Conservation (phyloP, 1,139 yeast genomes). For the Pichia sp. region DNA sequence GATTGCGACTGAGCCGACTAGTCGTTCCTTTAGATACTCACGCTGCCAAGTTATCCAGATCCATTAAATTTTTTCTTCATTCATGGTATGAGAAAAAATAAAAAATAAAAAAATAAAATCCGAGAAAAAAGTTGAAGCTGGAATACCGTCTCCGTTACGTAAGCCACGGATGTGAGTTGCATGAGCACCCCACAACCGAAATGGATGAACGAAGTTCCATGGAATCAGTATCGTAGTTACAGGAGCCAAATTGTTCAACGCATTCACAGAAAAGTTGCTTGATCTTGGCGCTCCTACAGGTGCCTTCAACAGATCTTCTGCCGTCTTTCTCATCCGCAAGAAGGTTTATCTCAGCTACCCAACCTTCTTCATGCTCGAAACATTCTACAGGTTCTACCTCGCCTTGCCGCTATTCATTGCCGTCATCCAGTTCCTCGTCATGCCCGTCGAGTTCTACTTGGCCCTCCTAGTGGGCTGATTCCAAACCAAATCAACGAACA, state of each 20-base stretch:
- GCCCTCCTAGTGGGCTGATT: constrained; percentile 31
- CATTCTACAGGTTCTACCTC: constrained; percentile 45
- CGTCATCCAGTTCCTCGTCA: constrained; percentile 44
- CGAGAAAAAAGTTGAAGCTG: too few species aligned
- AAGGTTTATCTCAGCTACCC: constrained; percentile 37
- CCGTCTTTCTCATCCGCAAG: constrained; percentile 44
- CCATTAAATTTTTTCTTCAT: too few species aligned
- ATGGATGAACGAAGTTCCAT: too few species aligned
- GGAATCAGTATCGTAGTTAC: too few species aligned
- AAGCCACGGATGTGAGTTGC: too few species aligned
- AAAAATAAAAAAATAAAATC: too few species aligned
- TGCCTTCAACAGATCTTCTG: constrained; percentile 43
- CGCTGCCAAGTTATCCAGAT: too few species aligned
- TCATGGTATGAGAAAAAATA: too few species aligned
- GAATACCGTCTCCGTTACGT: too few species aligned
- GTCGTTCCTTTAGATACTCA: too few species aligned
- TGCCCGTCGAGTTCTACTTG: constrained; percentile 49
- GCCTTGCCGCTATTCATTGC: constrained; percentile 49
- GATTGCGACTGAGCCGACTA: too few species aligned
- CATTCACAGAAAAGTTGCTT: constrained; percentile 44
- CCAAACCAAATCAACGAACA: constrained; percentile 30
- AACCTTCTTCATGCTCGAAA: constrained; percentile 28
- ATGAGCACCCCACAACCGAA: too few species aligned
- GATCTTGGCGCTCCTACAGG: constrained; percentile 43
- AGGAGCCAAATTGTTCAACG: constrained; percentile 36